Percentiles rank a stretch among this genome's conserved stretches.
phyloP scores from a whole-genome alignment of 371 early-diverging fungal species.

The Rhizopus arrhizus region DNA sequence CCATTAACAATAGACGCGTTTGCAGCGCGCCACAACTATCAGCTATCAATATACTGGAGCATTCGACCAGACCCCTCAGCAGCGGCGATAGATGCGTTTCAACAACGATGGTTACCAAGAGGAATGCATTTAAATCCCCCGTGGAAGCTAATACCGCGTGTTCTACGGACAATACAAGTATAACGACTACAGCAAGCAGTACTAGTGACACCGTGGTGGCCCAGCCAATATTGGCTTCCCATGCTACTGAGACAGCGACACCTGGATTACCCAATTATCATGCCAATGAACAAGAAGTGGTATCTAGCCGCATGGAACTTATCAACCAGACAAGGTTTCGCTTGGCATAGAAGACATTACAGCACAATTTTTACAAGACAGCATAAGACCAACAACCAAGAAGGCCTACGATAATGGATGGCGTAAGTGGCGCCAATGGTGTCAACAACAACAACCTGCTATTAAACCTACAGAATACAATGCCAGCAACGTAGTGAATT shows the following conservation, averaged over 20 bases:
- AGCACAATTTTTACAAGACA: neutral
- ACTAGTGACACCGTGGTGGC: slow-evolving; percentile 32
- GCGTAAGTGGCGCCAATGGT: slow-evolving; percentile 8
- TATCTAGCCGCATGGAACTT: slow-evolving; percentile 24
- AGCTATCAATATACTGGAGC: slow-evolving; percentile 24
- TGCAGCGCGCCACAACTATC: slow-evolving; percentile 28
- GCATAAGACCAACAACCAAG: neutral
- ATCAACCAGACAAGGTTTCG: slow-evolving; percentile 1
- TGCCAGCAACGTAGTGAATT: neutral
- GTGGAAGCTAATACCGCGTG: slow-evolving; percentile 32
- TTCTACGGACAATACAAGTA: slow-evolving; percentile 22
- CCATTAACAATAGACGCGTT: slow-evolving; percentile 36
- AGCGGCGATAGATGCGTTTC: slow-evolving; percentile 30
- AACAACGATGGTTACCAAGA: slow-evolving; percentile 20
- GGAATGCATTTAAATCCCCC: slow-evolving; percentile 21
- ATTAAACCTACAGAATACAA: neutral
- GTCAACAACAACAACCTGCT: neutral
- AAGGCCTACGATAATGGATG: slow-evolving; percentile 19
- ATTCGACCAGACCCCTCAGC: slow-evolving; percentile 27
- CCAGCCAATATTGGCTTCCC: slow-evolving; percentile 31
- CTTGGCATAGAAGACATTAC: slow-evolving; percentile 1
- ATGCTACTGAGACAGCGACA: slow-evolving; percentile 11
- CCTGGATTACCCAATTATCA: neutral
- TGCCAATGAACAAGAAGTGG: neutral
- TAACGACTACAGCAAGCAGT: slow-evolving; percentile 13